phyloP scores from a whole-genome alignment of 2,329 filamentous ascomycete genomes.

The Ascochyta lentis region DNA sequence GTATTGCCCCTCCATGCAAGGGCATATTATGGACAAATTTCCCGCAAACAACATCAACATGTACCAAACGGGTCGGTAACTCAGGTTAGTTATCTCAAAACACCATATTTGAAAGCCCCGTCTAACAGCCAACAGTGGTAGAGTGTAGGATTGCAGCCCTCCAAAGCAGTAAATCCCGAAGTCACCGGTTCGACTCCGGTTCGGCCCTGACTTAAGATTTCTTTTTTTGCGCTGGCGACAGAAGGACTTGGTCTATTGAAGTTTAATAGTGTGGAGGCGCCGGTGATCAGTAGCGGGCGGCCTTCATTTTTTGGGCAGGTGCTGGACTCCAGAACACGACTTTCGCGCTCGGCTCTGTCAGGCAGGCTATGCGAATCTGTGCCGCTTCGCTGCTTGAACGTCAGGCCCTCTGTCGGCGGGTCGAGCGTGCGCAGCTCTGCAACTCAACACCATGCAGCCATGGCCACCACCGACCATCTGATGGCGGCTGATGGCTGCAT shows the following conservation, averaged over 20 bases:
- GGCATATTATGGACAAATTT: neutral
- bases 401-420: constrained; percentile 9
- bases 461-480: constrained; percentile 29
- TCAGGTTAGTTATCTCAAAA: neutral
- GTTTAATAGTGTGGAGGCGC: neutral
- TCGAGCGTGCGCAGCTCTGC: constrained; percentile 22
- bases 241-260: neutral
- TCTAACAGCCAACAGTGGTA: constrained; percentile 14
- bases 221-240: neutral
- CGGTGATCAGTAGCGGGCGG: neutral
- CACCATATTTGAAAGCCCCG: neutral
- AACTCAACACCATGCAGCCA: constrained; percentile 41
- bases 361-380: constrained; percentile 4
- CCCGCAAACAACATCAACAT: neutral
- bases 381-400: constrained; percentile 1
- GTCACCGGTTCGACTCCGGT: constrained; percentile 40
- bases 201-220: constrained; percentile 22
- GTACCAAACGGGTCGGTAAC: neutral
- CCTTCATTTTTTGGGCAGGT: neutral
- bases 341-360: neutral
- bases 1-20: neutral
- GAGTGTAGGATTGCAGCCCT: constrained; percentile 34
- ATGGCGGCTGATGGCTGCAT: constrained; percentile 27
- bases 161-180: constrained; percentile 32
- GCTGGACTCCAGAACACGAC: neutral